Evolutionary conservation across 2,329 filamentous ascomycete genomes (phyloP), one percentile per base, ranked within the genome.

Genomic region (Beauveria australis): DNA sequence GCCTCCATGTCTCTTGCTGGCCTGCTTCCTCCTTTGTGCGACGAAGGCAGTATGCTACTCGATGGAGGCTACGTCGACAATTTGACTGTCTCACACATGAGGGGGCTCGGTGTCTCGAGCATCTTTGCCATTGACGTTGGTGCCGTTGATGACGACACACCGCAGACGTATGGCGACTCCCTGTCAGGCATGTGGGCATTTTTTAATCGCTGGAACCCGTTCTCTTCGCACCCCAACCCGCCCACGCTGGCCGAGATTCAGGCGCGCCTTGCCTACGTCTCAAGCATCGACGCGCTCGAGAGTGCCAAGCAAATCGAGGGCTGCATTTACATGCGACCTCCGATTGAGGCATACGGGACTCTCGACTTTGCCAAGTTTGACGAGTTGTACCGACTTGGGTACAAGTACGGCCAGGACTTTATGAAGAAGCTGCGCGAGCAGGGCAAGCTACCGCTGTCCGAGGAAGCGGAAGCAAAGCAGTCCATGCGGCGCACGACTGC

Each of bases 61-160:
- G 94, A 99, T 68, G 94, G 94, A 47, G 94, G 94, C 18, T 99
- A 99, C 72, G 88, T 97, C 57, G 94, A 99, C 79, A 99, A 99
- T 67, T 78, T 99, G 61, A 97, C 94, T 0, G 95, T 99, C 19
- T 89, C 91, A 16, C 92, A 97, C 74, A 99, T 99, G 94, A 96
- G 96, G 73, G 88, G 87, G 3, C 81, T 99, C 0, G 94, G 94
- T 0, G 92, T 92, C 12, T 91, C 97, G 69, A 86, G 94, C 49
- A 96, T 99, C 64, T 97, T 99, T 71, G 94, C 94, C 1, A 84
- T 99, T 30, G 94, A 99, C 69, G 94, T 99, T 1, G 95, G 95
- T 26, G 87, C 91, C 10, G 79, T 97, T 2, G 93, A 99, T 68
- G 93, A 97, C 69, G 86, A 95, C 70, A 91, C 89, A 0, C 94